Evolutionary conservation across 768 basidiomycete species (phyloP).

Genomic region (Naganishia randhawae): DNA sequence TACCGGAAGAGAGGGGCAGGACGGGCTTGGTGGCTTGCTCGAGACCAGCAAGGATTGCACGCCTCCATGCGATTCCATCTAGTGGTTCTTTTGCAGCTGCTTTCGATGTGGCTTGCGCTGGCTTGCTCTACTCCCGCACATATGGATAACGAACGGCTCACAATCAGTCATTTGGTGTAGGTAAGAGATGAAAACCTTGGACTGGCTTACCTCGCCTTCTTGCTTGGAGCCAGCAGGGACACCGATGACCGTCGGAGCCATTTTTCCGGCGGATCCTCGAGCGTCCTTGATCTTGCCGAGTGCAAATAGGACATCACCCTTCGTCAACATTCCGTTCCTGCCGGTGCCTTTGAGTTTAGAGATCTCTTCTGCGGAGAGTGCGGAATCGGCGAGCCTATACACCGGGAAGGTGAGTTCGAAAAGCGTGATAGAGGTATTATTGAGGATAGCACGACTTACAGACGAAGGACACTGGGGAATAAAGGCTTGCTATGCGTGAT

Average conservation of each 20-base stretch:
- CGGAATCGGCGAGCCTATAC: slow-evolving; percentile 40
- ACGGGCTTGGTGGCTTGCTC: slow-evolving; percentile 40
- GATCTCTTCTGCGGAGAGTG: slow-evolving; percentile 42
- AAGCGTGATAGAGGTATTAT: background rate
- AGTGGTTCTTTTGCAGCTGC: slow-evolving; percentile 37
- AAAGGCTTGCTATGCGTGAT: slow-evolving; percentile 63
- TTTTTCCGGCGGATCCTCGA: slow-evolving; percentile 47
- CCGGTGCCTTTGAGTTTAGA: slow-evolving; percentile 81
- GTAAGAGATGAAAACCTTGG: background rate
- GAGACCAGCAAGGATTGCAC: slow-evolving; percentile 44
- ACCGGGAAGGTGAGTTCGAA: background rate
- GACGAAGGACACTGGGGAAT: slow-evolving; percentile 84
- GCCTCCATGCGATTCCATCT: slow-evolving; percentile 35
- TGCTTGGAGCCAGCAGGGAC: slow-evolving; percentile 40
- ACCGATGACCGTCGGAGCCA: slow-evolving; percentile 39
- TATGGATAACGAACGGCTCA: background rate
- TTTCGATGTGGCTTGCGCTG: slow-evolving; percentile 17
- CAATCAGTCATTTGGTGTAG: background rate
- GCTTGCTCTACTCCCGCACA: slow-evolving; percentile 30
- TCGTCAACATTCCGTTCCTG: slow-evolving; percentile 86
- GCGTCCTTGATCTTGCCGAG: slow-evolving; percentile 66
- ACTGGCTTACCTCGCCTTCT: slow-evolving; percentile 35
- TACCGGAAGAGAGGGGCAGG: slow-evolving; percentile 36
- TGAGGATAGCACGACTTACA: slow-evolving; percentile 49
- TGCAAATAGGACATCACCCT: slow-evolving; percentile 85